Conservation (phyloP, 768 basidiomycete species). For the Leucosporidium scottii region DNA sequence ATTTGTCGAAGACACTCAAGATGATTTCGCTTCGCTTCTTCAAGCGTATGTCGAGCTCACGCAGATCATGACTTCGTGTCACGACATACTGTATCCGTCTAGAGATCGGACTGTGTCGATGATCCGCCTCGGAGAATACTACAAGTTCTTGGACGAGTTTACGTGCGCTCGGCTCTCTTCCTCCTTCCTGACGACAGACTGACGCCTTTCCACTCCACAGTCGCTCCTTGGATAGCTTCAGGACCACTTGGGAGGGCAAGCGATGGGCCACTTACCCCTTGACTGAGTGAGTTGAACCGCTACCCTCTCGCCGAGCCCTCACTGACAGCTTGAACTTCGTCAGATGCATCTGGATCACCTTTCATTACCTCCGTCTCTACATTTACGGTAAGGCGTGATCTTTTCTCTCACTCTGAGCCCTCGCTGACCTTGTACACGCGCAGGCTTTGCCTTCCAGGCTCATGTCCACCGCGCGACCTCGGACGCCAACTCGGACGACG, state of each 20-base stretch:
- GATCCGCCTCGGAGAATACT: conserved; percentile 27
- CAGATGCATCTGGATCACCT: conserved; percentile 19
- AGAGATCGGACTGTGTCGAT: conserved; percentile 30
- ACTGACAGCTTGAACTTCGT: background rate
- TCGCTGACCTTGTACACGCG: background rate
- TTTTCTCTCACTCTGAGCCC: background rate
- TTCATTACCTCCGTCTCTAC: conserved; percentile 19
- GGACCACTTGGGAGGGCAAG: conserved; percentile 9
- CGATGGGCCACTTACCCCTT: conserved; percentile 1
- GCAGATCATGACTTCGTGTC: conserved; percentile 30
- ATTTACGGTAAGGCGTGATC: conserved; percentile 7
- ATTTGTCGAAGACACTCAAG: conserved; percentile 24
- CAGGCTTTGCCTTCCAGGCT: conserved; percentile 34
- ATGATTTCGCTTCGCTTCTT: conserved; percentile 30
- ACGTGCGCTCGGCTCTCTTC: background rate
- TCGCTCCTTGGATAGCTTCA: conserved; percentile 13
- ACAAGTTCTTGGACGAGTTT: conserved; percentile 32
- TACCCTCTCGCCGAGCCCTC: background rate
- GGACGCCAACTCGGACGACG: background rate
- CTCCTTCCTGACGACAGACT: no score
- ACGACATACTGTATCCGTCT: conserved; percentile 31
- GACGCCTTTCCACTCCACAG: no score
- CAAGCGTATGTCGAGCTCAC: conserved; percentile 31
- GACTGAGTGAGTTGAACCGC: background rate
- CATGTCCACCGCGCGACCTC: conserved; percentile 11